phyloP scores from a whole-genome alignment of 2,329 filamentous ascomycete genomes.

The Decorospora gaudefroyi region DNA sequence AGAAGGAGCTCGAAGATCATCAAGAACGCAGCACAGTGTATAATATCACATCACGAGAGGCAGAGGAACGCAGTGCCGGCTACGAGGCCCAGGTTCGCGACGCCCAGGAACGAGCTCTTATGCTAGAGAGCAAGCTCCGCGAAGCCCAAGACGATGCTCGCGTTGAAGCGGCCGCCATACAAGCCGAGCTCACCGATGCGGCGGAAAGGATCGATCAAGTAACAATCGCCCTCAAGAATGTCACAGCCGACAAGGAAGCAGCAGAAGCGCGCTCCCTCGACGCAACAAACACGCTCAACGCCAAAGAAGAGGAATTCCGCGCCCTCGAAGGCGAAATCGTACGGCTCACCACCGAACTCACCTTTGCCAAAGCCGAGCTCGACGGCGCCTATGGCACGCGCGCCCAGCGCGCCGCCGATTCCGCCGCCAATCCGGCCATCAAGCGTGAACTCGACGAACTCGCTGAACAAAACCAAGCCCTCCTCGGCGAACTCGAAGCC shows the following conservation, averaged over 20 bases:
- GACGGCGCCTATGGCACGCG: constrained; percentile 90
- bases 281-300: constrained; percentile 34
- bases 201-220: constrained; percentile 39
- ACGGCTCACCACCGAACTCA: constrained; percentile 74
- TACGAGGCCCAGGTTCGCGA: constrained; percentile 43
- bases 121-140: constrained; percentile 41
- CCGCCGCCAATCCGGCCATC: constrained; percentile 60
- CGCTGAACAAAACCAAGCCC: constrained; percentile 50
- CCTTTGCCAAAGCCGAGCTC: constrained; percentile 87
- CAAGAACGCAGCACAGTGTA: constrained; percentile 33
- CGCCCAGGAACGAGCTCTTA: constrained; percentile 40
- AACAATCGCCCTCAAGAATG: constrained; percentile 30
- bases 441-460: constrained; percentile 64
- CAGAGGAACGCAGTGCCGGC: constrained; percentile 28
- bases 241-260: constrained; percentile 39
- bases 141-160: constrained; percentile 43
- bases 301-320: constrained; percentile 45
- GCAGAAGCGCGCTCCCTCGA: constrained; percentile 39
- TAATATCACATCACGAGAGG: constrained; percentile 28
- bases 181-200: constrained; percentile 45
- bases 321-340: constrained; percentile 66
- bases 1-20: constrained; percentile 38
- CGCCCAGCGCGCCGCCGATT: constrained; percentile 69
- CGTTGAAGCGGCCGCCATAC: constrained; percentile 41
- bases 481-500: constrained; percentile 51